phyloP scores from a whole-genome alignment of 495 filamentous ascomycete species.

The Talaromyces stipitatus region DNA sequence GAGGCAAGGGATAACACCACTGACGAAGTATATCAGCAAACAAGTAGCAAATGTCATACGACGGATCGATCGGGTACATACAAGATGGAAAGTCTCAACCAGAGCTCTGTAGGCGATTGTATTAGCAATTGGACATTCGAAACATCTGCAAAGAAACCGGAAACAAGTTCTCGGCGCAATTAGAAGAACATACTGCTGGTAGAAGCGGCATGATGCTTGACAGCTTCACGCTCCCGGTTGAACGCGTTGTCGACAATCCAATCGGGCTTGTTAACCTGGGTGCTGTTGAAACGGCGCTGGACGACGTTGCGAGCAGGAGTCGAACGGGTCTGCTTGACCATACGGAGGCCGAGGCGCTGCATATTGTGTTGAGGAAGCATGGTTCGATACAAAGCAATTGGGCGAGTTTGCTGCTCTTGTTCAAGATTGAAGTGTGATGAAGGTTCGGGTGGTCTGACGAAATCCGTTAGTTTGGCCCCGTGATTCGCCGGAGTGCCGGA shows the following conservation, averaged over 20 bases:
- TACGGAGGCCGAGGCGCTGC: constrained; percentile 51
- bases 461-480: constrained; percentile 35
- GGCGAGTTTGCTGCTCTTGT: background rate
- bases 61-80: constrained; percentile 35
- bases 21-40: constrained; percentile 22
- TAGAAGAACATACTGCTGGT: constrained; percentile 58
- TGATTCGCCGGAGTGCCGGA: constrained; percentile 24
- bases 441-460: constrained; percentile 7
- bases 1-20: constrained; percentile 61
- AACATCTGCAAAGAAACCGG: background rate
- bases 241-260: constrained; percentile 73
- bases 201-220: constrained; percentile 77
- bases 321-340: constrained; percentile 45
- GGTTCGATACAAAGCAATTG: constrained; percentile 16
- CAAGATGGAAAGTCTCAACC: constrained; percentile 92
- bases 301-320: constrained; percentile 49
- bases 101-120: constrained; percentile 60
- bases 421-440: background rate
- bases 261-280: constrained; percentile 31
- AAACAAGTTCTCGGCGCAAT: background rate
- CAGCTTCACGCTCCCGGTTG: constrained; percentile 72
- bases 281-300: constrained; percentile 65
- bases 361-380: constrained; percentile 61
- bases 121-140: constrained; percentile 20
- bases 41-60: background rate